Base-by-base conservation (phyloP, 2,329 filamentous ascomycete species). In the Sporothrix humicola region DNA sequence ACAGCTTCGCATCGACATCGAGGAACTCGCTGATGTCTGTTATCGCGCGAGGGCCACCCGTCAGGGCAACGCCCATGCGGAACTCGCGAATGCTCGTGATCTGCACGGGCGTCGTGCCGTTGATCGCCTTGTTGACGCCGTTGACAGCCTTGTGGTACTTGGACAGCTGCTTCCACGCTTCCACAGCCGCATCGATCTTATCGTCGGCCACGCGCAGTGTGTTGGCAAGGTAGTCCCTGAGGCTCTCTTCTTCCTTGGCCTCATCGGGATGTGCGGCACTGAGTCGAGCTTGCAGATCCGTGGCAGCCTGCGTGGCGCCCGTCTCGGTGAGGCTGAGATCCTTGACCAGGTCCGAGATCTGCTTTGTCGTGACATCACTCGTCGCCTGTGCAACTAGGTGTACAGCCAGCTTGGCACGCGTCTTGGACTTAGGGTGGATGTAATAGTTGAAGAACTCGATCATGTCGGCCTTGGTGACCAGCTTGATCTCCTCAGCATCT, bases 11-110 rank as follows among this genome's bases (percentile, higher is more conserved):
- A 76, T 93, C 93, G 74, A 91, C 85, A 74, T 98, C 95, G 80
- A 97, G 93, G 81, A 95, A 98, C 79, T 94, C 92, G 75, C 87
- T 91, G 73, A 98, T 82, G 77, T 96, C 92, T 79, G 88, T 91
- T 44, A 93, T 88, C 0, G 95, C 89, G 75, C 87, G 87, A 1
- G 94, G 89, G 0, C 93, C 95, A 26, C 88, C 86, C 76, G 91
- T 96, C 42, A 93, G 87, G 74, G 88, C 84, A 78, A 98, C 85
- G 15, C 89, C 86, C 0, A 93, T 90, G 86, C 96, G 97, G 87
- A 92, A 98, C 44, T 88, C 87, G 75, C 92, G 87, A 2, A 97
- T 91, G 79, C 97, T 93, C 65, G 89, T 89, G 78, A 98, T 94
- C 71, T 91, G 83, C 20, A 87, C 82, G 0, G 90, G 86, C 73